Base-by-base conservation (phyloP, 345 rosid species). In the Brassica cretica region DNA sequence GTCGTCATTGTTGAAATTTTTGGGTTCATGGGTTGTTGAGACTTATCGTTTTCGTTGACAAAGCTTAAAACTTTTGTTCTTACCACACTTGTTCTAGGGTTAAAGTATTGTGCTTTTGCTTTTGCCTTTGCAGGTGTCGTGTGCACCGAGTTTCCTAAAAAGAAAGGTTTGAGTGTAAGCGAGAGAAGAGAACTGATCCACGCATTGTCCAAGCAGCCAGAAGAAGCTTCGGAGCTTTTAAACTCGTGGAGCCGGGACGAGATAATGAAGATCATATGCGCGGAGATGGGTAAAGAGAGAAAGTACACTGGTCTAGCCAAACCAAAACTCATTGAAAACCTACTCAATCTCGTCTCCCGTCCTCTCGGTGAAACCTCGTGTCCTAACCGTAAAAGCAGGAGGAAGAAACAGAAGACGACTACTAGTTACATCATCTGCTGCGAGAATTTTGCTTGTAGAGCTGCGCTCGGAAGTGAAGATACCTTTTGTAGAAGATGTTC, bases 251-350 rank as follows among this genome's bases (percentile, higher is more conserved):
- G 92, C 80, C 92, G 97, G 35, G 88, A 87, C 82, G 99, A 96
- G 82, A 96, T 96, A 66, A 79, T 96, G 80, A 90, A 93, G 86
- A 88, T 96, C 77, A 88, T 95, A 19, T 93, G 97, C 81, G 91
- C 85, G 10, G 99, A 90, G 86, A 91, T 91, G 99, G 98, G 99
- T 55, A 96, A 93, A 83, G 93, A 96, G 84, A 91, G 99, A 89
- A 96, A 93, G 76, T 96, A 96, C 80, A 93, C 98, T 11, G 97
- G 98, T 75, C 82, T 96, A 73, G 80, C 91, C 53, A 96, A 96
- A 86, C 82, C 91, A 32, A 96, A 93, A 86, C 93, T 96, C 63
- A 96, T 96, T 1, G 95, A 96, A 75, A 89, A 93, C 75, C 96
- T 96, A 24, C 72, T 96, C 25, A 91, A 82, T 83, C 84, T 90